Conservation (phyloP, 225 moss, liverwort and hornwort species). For the Sphagnum contortum region DNA sequence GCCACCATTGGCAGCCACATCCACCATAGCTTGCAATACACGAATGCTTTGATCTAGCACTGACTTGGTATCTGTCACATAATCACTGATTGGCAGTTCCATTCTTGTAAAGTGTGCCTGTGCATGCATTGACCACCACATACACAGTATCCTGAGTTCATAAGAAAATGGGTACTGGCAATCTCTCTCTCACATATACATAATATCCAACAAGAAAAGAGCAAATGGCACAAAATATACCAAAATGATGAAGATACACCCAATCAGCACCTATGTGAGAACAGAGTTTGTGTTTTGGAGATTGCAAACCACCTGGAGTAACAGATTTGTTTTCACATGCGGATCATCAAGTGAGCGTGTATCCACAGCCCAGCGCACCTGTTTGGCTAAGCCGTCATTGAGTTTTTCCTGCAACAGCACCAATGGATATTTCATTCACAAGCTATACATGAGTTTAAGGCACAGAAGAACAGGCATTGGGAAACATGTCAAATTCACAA, state of each 20-base stretch:
- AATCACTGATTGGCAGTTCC: constrained; percentile 90
- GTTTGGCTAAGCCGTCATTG: constrained; percentile 69
- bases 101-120: constrained; percentile 94
- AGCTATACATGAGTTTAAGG: too few relatives aligned
- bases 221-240: too few relatives aligned
- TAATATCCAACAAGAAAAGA: too few relatives aligned
- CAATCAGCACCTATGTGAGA: too few relatives aligned
- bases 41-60: constrained; percentile 98
- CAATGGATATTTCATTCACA: background rate
- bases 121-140: constrained; percentile 11
- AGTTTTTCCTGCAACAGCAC: constrained; percentile 61
- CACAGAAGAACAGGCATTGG: too few relatives aligned
- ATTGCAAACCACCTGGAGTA: constrained; percentile 54
- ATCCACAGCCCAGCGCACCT: constrained; percentile 74
- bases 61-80: constrained; percentile 98
- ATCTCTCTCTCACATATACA: background rate
- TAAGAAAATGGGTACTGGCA: background rate
- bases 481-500: too few relatives aligned
- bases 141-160: background rate
- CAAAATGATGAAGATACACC: too few relatives aligned
- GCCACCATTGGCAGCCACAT: constrained; percentile 86
- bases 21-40: constrained; percentile 96
- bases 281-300: too few relatives aligned
- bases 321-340: constrained; percentile 92
- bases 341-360: constrained; percentile 84